Base-by-base conservation (phyloP, 306 rosid genomes). In the Ziziphus jujuba region DNA sequence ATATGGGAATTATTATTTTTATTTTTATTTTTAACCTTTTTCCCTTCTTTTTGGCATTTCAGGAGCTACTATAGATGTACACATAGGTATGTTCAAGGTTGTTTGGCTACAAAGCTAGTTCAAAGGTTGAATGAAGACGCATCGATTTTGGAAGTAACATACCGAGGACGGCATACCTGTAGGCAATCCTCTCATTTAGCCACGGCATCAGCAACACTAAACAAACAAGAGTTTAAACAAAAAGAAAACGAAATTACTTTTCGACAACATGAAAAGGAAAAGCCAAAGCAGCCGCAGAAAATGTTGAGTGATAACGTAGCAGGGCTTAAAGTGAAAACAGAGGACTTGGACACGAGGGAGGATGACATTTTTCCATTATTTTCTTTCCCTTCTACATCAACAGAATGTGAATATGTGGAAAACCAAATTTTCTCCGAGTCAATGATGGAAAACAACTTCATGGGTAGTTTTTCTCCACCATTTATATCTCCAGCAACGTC, bases 51-150 rank as follows among this genome's bases (percentile, higher is more conserved):
- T n/a, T n/a, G n/a, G 25, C 19, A 24, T 72, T 87, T 80, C 91
- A 92, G 98, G 60, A 82, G 88, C 57, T 92, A 92, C 62, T 92
- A 75, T 45, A 84, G 98, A 85, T 92, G 98, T 75, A 84, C 95
- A 22, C 87, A 89, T 75, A 78, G 83, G 45, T 25, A 76, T 54
- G 51, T 61, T 55, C 88, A 79, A 76, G 95, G 92, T 1, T 92
- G 98, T 75, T 67, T 71, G 25, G 98, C 98, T n/a, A 89, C 92
- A 56, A 92, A 89, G 63, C 95, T 84, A 79, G 95, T 92, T 59
- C 98, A 92, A 38, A 92, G 61, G 62, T 85, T 87, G 60, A 92
- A 92, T 66, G 56, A 70, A 23, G 92, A 89, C 56, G 72, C 87
- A 74, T 64, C 72, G 31, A 19, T 78, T 33, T 38, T 22, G 10